phyloP scores from a whole-genome alignment of 2,329 filamentous ascomycete genomes.

The Sphaerulina musiva region DNA sequence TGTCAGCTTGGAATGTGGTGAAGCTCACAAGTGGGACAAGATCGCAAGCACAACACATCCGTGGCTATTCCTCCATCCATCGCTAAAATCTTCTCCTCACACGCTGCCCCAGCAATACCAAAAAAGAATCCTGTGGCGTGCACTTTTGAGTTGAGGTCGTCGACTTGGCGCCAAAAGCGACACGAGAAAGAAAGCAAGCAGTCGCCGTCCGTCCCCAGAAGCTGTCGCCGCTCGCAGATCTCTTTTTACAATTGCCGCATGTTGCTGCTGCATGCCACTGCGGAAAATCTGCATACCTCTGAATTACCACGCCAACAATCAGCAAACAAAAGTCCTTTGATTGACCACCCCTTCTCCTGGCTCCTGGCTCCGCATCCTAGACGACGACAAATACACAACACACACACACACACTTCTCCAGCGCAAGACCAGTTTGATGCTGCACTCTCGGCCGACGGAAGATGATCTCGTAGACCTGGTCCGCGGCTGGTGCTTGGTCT shows the following conservation, averaged over 20 bases:
- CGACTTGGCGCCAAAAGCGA: slow-evolving; percentile 15
- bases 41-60: background rate
- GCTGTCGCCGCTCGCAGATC: too few species aligned
- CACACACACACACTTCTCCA: background rate
- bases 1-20: too few species aligned
- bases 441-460: background rate
- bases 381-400: slow-evolving; percentile 4
- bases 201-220: too few species aligned
- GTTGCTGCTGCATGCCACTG: slow-evolving; percentile 10
- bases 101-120: background rate
- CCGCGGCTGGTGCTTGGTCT: slow-evolving; percentile 11
- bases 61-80: background rate
- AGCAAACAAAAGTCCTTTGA: slow-evolving; percentile 1
- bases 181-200: slow-evolving; percentile 5
- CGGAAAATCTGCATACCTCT: slow-evolving; percentile 15
- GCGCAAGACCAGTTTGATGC: background rate
- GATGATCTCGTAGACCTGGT: slow-evolving; percentile 8
- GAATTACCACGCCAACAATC: slow-evolving; percentile 2
- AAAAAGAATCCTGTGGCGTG: too few species aligned
- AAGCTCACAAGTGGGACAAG: too few species aligned
- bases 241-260: background rate
- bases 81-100: background rate
- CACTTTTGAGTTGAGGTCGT: slow-evolving; percentile 2
- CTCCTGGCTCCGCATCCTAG: slow-evolving; percentile 4
- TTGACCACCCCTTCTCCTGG: slow-evolving; percentile 1